Evolutionary conservation across 2,329 filamentous ascomycete genomes (phyloP).

Genomic region (Penicillium sclerotiorum): DNA sequence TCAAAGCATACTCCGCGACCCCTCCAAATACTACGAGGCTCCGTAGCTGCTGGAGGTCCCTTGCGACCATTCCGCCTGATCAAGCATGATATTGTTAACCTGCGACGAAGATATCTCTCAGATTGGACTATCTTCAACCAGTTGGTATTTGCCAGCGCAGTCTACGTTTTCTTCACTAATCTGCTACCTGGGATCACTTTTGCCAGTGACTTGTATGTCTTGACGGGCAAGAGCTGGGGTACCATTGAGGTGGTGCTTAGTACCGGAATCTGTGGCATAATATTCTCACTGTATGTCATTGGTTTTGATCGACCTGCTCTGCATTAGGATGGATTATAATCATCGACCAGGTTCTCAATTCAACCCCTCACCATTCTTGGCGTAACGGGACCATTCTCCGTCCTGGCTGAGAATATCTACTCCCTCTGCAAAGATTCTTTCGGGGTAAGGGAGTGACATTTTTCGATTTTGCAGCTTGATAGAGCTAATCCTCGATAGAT

Average conservation of each 20-base stretch:
- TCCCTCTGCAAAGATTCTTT: conserved; percentile 59
- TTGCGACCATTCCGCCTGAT: conserved; percentile 58
- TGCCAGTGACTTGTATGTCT: conserved; percentile 64
- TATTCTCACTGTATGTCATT: conserved; percentile 58
- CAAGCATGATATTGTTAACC: conserved; percentile 51
- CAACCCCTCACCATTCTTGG: conserved; percentile 68
- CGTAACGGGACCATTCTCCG: conserved; percentile 68
- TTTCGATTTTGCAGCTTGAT: not conserved
- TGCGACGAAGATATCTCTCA: conserved; percentile 53
- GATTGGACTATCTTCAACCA: conserved; percentile 66
- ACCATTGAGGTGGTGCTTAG: conserved; percentile 69
- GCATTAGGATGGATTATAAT: no score
- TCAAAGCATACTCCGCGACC: conserved; percentile 41
- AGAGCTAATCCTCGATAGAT: conserved; percentile 13
- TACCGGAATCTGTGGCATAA: conserved; percentile 64
- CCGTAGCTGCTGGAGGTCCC: conserved; percentile 43
- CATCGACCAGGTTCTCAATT: conserved; percentile 58
- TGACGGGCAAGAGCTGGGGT: conserved; percentile 66
- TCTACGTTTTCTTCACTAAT: conserved; percentile 70
- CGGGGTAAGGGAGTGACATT: conserved; percentile 42
- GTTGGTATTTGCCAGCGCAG: conserved; percentile 63
- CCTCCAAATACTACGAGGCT: conserved; percentile 32
- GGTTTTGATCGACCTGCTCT: not conserved
- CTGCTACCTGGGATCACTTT: conserved; percentile 68
- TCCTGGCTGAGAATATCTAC: conserved; percentile 68